These are phyloP conservation scores for Epichloe sylvatica DNA, from an alignment of 2,329 filamentous ascomycete species.

Conservation along the genomic window DNA sequence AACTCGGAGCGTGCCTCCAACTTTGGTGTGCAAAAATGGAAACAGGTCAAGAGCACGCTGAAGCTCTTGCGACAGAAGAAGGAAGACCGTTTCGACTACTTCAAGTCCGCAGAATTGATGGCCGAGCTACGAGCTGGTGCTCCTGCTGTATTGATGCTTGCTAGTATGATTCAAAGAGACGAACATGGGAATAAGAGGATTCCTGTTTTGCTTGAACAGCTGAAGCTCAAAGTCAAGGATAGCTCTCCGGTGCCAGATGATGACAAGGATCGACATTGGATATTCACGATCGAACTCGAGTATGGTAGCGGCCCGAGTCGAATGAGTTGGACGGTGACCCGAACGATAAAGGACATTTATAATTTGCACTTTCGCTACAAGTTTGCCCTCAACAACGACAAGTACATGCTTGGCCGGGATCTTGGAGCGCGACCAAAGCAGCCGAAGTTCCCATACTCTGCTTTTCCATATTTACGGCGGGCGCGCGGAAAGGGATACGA, in stretches of 20 bases:
- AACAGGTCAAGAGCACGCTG: slow-evolving; percentile 78
- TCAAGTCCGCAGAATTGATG: slow-evolving; percentile 92
- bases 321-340: slow-evolving; percentile 90
- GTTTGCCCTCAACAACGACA: slow-evolving; percentile 68
- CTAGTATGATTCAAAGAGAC: slow-evolving; percentile 95
- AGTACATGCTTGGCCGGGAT: slow-evolving; percentile 59
- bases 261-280: slow-evolving; percentile 56
- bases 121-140: slow-evolving; percentile 86
- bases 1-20: slow-evolving; percentile 55
- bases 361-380: slow-evolving; percentile 93
- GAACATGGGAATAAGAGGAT: slow-evolving; percentile 93
- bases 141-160: slow-evolving; percentile 83
- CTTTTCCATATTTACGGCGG: slow-evolving; percentile 77
- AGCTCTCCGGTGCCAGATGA: slow-evolving; percentile 55
- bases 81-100: slow-evolving; percentile 79
- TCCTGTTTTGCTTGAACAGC: slow-evolving; percentile 84
- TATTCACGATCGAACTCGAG: slow-evolving; percentile 85
- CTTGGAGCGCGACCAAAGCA: slow-evolving; percentile 59
- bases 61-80: slow-evolving; percentile 68
- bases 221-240: slow-evolving; percentile 77
- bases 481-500: slow-evolving; percentile 67
- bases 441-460: slow-evolving; percentile 77
- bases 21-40: slow-evolving; percentile 74
- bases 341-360: slow-evolving; percentile 77
- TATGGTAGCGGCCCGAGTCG: slow-evolving; percentile 90